These are phyloP conservation scores for Hypoxylon intermedium DNA, from an alignment of 495 filamentous ascomycete species.

Conservation along the genomic window DNA sequence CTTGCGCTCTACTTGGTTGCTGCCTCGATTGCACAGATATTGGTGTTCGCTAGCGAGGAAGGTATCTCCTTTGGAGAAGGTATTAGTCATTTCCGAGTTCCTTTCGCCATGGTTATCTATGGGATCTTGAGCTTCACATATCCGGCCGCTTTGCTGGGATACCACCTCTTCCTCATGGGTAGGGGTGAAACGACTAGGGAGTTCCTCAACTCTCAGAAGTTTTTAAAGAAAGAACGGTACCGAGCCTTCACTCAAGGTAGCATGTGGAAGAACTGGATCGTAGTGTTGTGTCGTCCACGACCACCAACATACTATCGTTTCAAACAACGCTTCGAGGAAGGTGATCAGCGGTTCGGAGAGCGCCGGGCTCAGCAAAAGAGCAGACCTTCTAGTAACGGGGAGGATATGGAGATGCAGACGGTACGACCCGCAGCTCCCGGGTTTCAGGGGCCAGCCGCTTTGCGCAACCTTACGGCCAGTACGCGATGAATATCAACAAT, in stretches of 20 bases:
- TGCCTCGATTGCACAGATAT: slow-evolving; percentile 78
- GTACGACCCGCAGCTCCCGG: slow-evolving; percentile 39
- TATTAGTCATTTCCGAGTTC: slow-evolving; percentile 73
- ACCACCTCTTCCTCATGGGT: slow-evolving; percentile 88
- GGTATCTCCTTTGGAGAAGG: slow-evolving; percentile 68
- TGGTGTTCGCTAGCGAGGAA: slow-evolving; percentile 70
- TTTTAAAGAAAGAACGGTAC: slow-evolving; percentile 87
- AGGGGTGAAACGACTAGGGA: slow-evolving; percentile 94
- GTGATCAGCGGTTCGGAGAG: slow-evolving; percentile 80
- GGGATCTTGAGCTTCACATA: slow-evolving; percentile 77
- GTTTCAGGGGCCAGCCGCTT: slow-evolving; percentile 47
- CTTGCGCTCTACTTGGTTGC: slow-evolving; percentile 77
- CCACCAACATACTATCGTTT: slow-evolving; percentile 91
- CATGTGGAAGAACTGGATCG: slow-evolving; percentile 77
- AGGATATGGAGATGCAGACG: slow-evolving; percentile 56
- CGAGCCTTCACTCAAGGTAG: slow-evolving; percentile 85
- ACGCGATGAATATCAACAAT: slow-evolving; percentile 18
- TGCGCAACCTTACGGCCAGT: slow-evolving; percentile 38
- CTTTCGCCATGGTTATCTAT: slow-evolving; percentile 90
- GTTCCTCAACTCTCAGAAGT: slow-evolving; percentile 94
- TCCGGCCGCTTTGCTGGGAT: slow-evolving; percentile 80
- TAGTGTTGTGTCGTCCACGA: slow-evolving; percentile 81
- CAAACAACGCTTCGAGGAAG: slow-evolving; percentile 75
- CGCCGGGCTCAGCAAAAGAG: slow-evolving; percentile 25
- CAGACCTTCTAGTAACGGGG: slow-evolving; percentile 9